Conservation (phyloP, 2,329 filamentous ascomycete species). For the Hypoxylon sp. region DNA sequence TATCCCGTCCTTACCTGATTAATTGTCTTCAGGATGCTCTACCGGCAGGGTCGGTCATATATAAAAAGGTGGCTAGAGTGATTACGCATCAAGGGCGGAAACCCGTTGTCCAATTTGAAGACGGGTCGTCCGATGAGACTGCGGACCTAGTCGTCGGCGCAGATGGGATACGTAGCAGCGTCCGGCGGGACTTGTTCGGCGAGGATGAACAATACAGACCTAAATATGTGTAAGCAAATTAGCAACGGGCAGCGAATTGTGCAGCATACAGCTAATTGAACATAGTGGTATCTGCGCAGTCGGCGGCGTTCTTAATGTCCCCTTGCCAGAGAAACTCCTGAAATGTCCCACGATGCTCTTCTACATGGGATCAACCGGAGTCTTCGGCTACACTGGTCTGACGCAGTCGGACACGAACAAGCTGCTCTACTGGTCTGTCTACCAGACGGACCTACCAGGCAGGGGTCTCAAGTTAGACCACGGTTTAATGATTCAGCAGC, state of each 20-base stretch:
- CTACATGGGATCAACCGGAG: constrained; percentile 26
- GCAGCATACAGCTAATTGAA: constrained; percentile 5
- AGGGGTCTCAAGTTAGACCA: constrained; percentile 24
- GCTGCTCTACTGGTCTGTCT: constrained; percentile 34
- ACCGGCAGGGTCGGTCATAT: constrained; percentile 17
- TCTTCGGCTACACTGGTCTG: constrained; percentile 31
- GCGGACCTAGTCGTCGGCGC: constrained; percentile 30
- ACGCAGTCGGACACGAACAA: constrained; percentile 24
- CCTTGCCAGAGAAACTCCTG: constrained; percentile 25
- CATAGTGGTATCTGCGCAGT: constrained; percentile 25
- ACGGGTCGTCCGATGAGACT: constrained; percentile 27
- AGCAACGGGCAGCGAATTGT: neutral
- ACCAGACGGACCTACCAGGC: constrained; percentile 29
- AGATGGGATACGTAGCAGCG: constrained; percentile 31
- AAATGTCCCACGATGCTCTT: constrained; percentile 28
- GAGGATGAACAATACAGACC: constrained; percentile 25
- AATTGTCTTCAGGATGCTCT: constrained; percentile 28
- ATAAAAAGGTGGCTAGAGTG: constrained; percentile 24
- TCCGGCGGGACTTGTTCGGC: constrained; percentile 28
- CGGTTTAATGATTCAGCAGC: constrained; percentile 42
- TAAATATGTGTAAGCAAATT: constrained; percentile 21
- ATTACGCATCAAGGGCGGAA: constrained; percentile 18
- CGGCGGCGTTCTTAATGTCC: constrained; percentile 29
- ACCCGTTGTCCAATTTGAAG: constrained; percentile 30
- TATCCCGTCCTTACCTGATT: constrained; percentile 31